A percentile compares a stretch with the other conserved stretches of the same genome.
phyloP scores from a whole-genome alignment of 257 asterid genomes.

The Paulownia fortunei region DNA sequence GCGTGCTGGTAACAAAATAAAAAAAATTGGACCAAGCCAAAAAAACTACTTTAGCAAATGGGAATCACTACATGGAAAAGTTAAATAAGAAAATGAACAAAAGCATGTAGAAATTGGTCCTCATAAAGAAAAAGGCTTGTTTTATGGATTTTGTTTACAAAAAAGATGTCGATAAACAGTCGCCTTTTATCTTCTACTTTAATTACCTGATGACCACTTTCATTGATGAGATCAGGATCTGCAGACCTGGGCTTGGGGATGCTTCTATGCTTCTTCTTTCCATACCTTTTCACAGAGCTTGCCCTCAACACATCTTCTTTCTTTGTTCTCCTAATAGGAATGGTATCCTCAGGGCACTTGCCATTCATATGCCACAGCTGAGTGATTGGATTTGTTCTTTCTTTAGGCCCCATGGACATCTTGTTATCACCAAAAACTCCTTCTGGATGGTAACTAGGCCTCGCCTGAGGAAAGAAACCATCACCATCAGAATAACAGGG shows the following conservation, averaged over 20 bases:
- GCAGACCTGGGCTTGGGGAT: conserved; percentile 76
- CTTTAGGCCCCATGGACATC: conserved; percentile 43
- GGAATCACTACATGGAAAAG: conserved; percentile 18
- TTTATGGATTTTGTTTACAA: conserved; percentile 15
- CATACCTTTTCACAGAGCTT: conserved; percentile 67
- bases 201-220: conserved; percentile 87
- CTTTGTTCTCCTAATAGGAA: conserved; percentile 75
- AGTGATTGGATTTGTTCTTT: conserved; percentile 46
- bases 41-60: conserved; percentile 3
- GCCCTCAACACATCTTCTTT: conserved; percentile 76
- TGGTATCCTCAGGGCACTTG: conserved; percentile 63
- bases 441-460: conserved; percentile 76
- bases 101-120: neutral
- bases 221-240: conserved; percentile 71
- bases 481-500: conserved; percentile 4
- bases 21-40: conserved; percentile 14
- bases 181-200: neutral
- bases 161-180: conserved; percentile 16
- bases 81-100: neutral
- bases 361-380: conserved; percentile 85
- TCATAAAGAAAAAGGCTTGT: neutral
- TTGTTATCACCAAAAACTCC: conserved; percentile 59
- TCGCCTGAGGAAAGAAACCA: conserved; percentile 38
- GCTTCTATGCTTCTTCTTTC: conserved; percentile 62
- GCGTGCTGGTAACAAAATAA: conserved; percentile 66